Conservation (phyloP, 805 yeast species). For the Lipomyces japonicus region DNA sequence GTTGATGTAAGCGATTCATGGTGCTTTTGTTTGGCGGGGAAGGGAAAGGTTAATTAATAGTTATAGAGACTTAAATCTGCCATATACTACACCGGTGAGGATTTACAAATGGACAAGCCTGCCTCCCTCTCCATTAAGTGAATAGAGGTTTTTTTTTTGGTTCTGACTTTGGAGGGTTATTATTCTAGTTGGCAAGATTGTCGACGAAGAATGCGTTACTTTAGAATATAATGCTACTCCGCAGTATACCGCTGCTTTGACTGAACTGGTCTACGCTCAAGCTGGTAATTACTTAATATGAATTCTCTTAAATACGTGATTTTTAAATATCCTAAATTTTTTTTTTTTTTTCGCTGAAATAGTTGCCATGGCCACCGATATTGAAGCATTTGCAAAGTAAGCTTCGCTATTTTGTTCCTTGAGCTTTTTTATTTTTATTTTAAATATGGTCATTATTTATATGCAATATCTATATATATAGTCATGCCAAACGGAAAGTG, state of each 20-base stretch:
- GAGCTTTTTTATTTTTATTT: background rate
- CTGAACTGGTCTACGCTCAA: constrained; percentile 37
- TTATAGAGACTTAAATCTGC: constrained; percentile 31
- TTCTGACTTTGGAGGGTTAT: too few species aligned
- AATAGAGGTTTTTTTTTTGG: too few species aligned
- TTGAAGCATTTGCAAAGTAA: constrained; percentile 36
- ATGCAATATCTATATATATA: constrained; percentile 2
- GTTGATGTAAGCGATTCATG: too few species aligned
- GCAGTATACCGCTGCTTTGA: constrained; percentile 35
- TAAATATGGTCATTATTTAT: background rate
- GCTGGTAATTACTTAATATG: constrained; percentile 26
- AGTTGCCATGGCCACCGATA: constrained; percentile 33
- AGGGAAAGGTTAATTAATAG: background rate
- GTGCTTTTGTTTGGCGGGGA: background rate
- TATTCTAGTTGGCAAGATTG: constrained; percentile 31
- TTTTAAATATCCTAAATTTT: background rate
- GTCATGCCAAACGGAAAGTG: constrained; percentile 36
- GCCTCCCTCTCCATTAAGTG: too few species aligned
- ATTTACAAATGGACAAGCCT: too few species aligned
- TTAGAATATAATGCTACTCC: constrained; percentile 33
- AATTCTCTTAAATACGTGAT: background rate
- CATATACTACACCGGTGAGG: constrained; percentile 32
- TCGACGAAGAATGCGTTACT: constrained; percentile 32
- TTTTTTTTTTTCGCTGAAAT: background rate
- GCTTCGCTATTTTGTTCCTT: constrained; percentile 20